Evolutionary conservation across 2,329 filamentous ascomycete species (phyloP).

Genomic region (Fusarium sp.): DNA sequence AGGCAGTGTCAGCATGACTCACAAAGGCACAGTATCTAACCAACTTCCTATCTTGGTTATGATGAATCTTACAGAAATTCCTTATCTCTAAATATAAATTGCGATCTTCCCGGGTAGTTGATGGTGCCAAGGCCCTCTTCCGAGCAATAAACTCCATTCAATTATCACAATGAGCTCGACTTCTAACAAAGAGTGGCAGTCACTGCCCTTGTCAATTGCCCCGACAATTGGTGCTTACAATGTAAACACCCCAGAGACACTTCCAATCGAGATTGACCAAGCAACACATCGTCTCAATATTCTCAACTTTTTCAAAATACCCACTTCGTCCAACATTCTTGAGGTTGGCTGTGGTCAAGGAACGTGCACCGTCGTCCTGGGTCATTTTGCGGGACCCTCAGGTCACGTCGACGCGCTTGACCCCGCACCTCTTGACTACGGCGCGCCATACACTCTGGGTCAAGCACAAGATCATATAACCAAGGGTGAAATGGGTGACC

Average conservation of each 20-base stretch:
- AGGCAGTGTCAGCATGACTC: neutral
- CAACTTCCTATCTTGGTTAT: neutral
- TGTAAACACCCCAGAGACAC: neutral
- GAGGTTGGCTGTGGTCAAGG: slow-evolving; percentile 20
- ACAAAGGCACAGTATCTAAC: neutral
- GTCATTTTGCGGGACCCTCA: neutral
- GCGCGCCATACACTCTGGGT: slow-evolving; percentile 16
- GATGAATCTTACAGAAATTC: fast-evolving
- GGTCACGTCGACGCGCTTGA: slow-evolving; percentile 16
- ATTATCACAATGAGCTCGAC: neutral
- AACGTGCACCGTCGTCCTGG: slow-evolving; percentile 22
- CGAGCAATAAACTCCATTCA: too few species aligned
- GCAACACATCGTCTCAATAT: slow-evolving; percentile 2
- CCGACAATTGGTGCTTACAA: neutral
- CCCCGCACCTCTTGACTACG: slow-evolving; percentile 19
- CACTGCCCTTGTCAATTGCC: neutral
- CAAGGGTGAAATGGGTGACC: neutral
- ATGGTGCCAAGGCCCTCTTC: too few species aligned
- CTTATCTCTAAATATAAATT: neutral
- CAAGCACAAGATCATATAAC: slow-evolving; percentile 9
- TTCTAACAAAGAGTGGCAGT: neutral
- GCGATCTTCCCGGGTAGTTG: fast-evolving
- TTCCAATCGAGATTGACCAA: slow-evolving; percentile 15
- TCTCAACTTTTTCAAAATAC: neutral
- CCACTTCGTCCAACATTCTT: neutral